Evolutionary conservation across 805 yeast species (phyloP).

Genomic region (Ogataea nitratoaversa): DNA sequence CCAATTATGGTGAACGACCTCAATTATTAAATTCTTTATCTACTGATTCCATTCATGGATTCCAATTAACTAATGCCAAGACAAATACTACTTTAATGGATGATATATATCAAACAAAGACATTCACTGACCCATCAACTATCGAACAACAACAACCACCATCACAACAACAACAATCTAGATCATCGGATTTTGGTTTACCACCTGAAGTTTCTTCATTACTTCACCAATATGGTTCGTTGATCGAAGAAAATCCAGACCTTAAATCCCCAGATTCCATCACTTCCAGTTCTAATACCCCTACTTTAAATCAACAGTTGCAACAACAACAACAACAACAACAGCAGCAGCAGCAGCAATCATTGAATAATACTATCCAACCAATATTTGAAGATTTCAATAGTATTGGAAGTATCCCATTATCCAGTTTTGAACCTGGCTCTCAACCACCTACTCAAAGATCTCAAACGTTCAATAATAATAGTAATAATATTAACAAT

Average conservation of each 20-base stretch:
- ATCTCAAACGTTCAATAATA: background rate
- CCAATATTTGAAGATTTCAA: slow-evolving; percentile 1
- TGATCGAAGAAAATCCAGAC: background rate
- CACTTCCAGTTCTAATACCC: background rate
- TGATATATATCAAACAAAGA: slow-evolving; percentile 29
- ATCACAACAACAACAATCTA: background rate
- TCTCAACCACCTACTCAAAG: background rate
- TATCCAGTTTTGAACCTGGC: slow-evolving; percentile 1
- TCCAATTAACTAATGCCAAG: slow-evolving; percentile 27
- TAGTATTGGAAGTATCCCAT: slow-evolving; percentile 2
- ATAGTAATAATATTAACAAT: background rate
- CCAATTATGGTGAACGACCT: slow-evolving; percentile 23
- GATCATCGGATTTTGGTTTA: background rate
- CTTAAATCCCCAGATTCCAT: background rate
- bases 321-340: slow-evolving; percentile 1
- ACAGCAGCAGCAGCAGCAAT: background rate
- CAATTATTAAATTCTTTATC: slow-evolving; percentile 22
- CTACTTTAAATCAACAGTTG: background rate
- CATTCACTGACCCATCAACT: slow-evolving; percentile 29
- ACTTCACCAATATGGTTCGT: background rate
- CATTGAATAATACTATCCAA: background rate
- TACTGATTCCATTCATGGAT: slow-evolving; percentile 21
- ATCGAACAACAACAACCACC: background rate
- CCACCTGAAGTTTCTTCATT: background rate
- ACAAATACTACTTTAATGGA: slow-evolving; percentile 33